Base-by-base conservation (phyloP, 176 grass and related monocot species). In the Lolium perenne region DNA sequence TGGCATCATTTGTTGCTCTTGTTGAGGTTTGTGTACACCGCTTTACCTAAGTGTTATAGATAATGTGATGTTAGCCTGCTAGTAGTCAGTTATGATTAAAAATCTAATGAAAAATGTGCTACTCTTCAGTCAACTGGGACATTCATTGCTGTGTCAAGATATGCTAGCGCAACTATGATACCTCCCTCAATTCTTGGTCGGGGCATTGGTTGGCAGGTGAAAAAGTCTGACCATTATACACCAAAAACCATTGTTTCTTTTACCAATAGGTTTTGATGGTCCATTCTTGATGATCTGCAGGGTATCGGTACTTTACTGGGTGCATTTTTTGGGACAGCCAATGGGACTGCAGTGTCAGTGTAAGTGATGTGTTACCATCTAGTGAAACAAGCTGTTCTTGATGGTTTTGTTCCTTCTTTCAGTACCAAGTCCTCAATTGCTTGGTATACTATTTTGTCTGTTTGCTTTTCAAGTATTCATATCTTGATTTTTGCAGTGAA, bases 181-280 rank as follows among this genome's bases (percentile, higher is more conserved):
- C 95, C 95, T 81, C 89, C 93, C 22, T 98, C 95, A 53, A 64
- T 98, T 86, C 89, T 98, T 77, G 89, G 95, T 71, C 95, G 95
- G 23, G 95, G 95, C 25, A 93, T 98, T 87, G 95, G 95, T 77
- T 98, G 95, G 95, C 95, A 95, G 91, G 95, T 98, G 76, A 61
- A 50, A 4, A 23, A 4, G 79, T 76, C 47, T 12, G 61, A 67
- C 58, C 78, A 78, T 72, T 45, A 1, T 67, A 15, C 32, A 43
- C 57, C 18, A 17, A 22, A 75, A 67, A 35, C 3, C 22, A 12
- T 41, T 10, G 56, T 68, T 49, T 85, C 2, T 23, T 68, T 9
- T 55, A 54, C 67, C 2, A 11, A 20, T 76, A 67, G 23, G 4
- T 75, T 47, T 50, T 60, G 16, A 21, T 89, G 13, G 7, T 49